Base-by-base conservation (phyloP, 352 stramenopile genomes). In the Pythium phragmiticola region DNA sequence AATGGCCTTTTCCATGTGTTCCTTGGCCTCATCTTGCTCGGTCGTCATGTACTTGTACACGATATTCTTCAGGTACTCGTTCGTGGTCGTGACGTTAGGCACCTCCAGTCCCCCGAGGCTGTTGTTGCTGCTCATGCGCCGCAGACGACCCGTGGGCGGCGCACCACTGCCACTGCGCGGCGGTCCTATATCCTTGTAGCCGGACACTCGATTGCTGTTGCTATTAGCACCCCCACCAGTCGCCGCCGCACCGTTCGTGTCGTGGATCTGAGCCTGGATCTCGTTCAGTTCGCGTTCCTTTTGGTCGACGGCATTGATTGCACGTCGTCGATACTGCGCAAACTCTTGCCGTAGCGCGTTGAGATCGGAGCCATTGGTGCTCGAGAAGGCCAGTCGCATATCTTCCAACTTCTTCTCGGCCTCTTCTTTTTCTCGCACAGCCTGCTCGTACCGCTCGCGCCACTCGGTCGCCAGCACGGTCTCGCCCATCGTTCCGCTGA, bases 61-160 rank as follows among this genome's bases (percentile, higher is more conserved):
- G 61, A 95, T 95, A 67, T 95, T 95, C 73, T 94, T 94, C 65
- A 95, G 65, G 72, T 95, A 95, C 72, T 95, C 87, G 71, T 92
- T 94, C 52, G 81, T 94, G 30, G 84, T 90, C 59, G 77, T 91
- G 33, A 84, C 74, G 39, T 90, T 80, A 9, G 84, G 85, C n/a
- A 83, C 83, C 42, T 95, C 86, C 54, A 95, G 88, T 8, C 84
- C 86, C 13, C 79, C 87, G 23, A 95, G 58, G 39, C 82, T 92
- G 72, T 76, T 91, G 68, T 80, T 88, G 47, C 76, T 87, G 63
- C 86, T 94, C 82, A 90, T 87, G 49, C 86, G 82, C 49, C 86
- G 78, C 60, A 86, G 47, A 7, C 68, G 50, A 56, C 72, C 68
- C 63, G 56, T 75, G 13, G 39, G 13, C 49, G 28, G 54, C 49